phyloP scores from a whole-genome alignment of 2,329 filamentous ascomycete genomes.

The Amphichorda felina region DNA sequence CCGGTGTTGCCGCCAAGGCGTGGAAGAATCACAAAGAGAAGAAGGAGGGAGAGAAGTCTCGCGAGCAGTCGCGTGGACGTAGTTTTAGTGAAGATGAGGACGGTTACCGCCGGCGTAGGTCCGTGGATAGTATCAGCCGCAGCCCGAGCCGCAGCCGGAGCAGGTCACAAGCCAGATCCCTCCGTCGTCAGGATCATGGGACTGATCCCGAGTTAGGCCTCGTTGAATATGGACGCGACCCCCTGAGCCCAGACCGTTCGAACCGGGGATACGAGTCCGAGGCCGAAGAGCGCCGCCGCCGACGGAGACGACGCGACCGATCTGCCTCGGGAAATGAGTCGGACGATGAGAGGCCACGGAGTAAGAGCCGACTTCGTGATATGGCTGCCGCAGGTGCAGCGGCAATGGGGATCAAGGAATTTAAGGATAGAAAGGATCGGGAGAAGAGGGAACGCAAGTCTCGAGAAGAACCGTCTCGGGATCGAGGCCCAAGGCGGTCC shows the following conservation, averaged over 20 bases:
- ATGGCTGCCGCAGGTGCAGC: constrained; percentile 47
- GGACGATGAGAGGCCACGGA: constrained; percentile 21
- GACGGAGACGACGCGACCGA: constrained; percentile 23
- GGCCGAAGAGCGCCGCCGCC: constrained; percentile 27
- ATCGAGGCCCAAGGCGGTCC: constrained; percentile 2
- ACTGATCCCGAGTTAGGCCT: constrained; percentile 58
- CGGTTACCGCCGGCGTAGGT: constrained; percentile 20
- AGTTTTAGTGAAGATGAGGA: constrained; percentile 21
- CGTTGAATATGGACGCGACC: constrained; percentile 53
- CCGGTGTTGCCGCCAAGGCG: constrained; percentile 47
- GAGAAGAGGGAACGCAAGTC: constrained; percentile 4
- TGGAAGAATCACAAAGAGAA: constrained; percentile 51
- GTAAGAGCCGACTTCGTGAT: constrained; percentile 40
- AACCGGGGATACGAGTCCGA: constrained; percentile 34
- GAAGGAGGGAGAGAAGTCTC: constrained; percentile 30
- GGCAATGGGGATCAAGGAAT: constrained; percentile 51
- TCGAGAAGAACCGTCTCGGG: constrained; percentile 3
- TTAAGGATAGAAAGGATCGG: constrained; percentile 33
- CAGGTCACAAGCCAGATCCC: constrained; percentile 38
- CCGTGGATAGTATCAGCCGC: constrained; percentile 3
- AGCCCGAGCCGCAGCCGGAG: constrained; percentile 10
- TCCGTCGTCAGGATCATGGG: constrained; percentile 32
- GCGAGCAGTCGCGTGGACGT: constrained; percentile 10
- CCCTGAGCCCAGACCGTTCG: constrained; percentile 31
- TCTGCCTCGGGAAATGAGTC: constrained; percentile 19